Evolutionary conservation across 2,329 filamentous ascomycete genomes (phyloP).

Genomic region (Coniochaeta prunicola): DNA sequence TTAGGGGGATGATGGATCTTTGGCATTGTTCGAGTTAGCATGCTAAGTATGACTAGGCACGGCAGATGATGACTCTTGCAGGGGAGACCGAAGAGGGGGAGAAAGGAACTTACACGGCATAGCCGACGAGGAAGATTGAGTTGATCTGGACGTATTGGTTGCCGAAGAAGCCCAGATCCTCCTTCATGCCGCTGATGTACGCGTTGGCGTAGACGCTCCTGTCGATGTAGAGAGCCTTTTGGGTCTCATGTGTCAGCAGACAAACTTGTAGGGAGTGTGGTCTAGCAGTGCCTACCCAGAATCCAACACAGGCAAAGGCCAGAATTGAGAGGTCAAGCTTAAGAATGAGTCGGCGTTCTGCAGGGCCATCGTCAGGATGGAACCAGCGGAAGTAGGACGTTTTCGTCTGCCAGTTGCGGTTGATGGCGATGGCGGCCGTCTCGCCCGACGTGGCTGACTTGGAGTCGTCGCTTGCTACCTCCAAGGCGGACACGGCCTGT

Average conservation of each 20-base stretch:
- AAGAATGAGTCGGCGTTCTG: conserved; percentile 42
- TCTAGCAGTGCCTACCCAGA: conserved; percentile 52
- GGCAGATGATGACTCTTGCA: too few relatives aligned
- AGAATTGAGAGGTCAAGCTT: conserved; percentile 51
- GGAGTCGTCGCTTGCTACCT: too few relatives aligned
- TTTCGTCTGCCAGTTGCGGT: conserved; percentile 26
- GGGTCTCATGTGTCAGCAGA: too few relatives aligned
- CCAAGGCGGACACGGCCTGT: too few relatives aligned
- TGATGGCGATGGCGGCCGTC: too few relatives aligned
- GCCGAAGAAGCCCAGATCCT: conserved; percentile 41
- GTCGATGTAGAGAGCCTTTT: too few relatives aligned
- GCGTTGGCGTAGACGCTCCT: conserved; percentile 32
- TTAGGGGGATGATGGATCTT: too few relatives aligned
- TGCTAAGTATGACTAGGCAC: too few relatives aligned
- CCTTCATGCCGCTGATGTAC: conserved; percentile 46
- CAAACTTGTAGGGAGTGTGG: too few relatives aligned
- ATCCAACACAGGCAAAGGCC: conserved; percentile 46
- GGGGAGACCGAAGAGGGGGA: too few relatives aligned
- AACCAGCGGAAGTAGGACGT: conserved; percentile 40
- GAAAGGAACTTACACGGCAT: conserved; percentile 36
- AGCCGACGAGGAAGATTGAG: conserved; percentile 42
- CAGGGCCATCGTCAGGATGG: conserved; percentile 36
- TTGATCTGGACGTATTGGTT: conserved; percentile 49
- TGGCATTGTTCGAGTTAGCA: too few relatives aligned
- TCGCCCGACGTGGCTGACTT: too few relatives aligned